Evolutionary conservation across 1,284 basidiomycete species (phyloP).

Genomic region (Ustilago nuda): DNA sequence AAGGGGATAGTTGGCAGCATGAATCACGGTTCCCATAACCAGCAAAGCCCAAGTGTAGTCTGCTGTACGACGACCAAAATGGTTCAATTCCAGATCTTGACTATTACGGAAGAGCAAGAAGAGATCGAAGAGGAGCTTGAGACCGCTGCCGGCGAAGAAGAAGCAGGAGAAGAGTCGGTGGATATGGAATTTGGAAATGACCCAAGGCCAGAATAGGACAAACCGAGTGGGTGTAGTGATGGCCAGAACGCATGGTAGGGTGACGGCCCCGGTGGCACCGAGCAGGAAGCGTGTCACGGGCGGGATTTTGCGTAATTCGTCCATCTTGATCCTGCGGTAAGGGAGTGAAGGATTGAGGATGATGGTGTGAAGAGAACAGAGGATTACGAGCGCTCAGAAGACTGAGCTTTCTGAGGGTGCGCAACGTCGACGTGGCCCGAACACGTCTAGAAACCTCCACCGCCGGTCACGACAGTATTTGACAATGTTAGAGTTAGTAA

Average conservation of each 20-base stretch:
- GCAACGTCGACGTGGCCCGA: constrained; percentile 36
- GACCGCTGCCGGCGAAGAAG: constrained; percentile 75
- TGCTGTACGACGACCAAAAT: constrained; percentile 55
- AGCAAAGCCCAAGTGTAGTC: constrained; percentile 62
- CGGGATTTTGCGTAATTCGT: constrained; percentile 76
- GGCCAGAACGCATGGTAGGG: constrained; percentile 76
- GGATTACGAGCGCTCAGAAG: not conserved
- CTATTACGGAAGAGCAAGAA: constrained; percentile 59
- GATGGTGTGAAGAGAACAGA: not conserved
- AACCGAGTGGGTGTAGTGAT: constrained; percentile 75
- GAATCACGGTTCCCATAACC: constrained; percentile 52
- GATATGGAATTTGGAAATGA: constrained; percentile 74
- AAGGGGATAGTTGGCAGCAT: constrained; percentile 77
- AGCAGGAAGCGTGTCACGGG: constrained; percentile 83
- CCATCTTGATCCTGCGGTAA: constrained; percentile 19
- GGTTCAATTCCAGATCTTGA: constrained; percentile 55
- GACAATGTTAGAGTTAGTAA: constrained; percentile 4
- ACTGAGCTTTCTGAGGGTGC: not conserved
- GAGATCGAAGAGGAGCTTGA: constrained; percentile 62
- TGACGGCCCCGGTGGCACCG: constrained; percentile 75
- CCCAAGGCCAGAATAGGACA: constrained; percentile 74
- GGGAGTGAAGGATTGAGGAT: not conserved
- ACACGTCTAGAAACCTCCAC: constrained; percentile 21
- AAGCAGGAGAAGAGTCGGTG: constrained; percentile 83
- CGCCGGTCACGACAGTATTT: not conserved